Evolutionary conservation across 2,329 filamentous ascomycete species (phyloP), one percentile per base, ranked within the genome.

Genomic region (Colletotrichum nymphaeae): DNA sequence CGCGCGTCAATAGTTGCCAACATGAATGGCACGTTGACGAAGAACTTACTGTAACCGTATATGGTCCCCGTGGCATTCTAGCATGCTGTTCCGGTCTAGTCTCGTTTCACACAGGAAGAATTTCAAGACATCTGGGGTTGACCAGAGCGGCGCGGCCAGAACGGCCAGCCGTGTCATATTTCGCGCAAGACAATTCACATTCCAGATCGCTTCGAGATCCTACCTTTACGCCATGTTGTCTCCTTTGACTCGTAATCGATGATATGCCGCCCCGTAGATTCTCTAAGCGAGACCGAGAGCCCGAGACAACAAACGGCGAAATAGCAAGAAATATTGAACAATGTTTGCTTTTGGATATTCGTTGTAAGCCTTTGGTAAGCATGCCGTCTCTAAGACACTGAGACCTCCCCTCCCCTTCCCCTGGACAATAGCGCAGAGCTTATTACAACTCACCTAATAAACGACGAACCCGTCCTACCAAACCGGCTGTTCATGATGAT

Each of bases 241-340:
- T 72, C 69, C 66, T 72, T 59, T 59, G 65, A 58, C 58, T 69
- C 66, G 57, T 62, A 46, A 59, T 28, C 49, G 55, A 60, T 30
- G 22, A 22, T 49, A 9, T n/a, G n/a, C 37, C 32, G 30, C 28
- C 37, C 2, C 32, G 14, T 22, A 59, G n/a, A 42, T 42, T 19
- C 16, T 6, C n/a, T 52, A 35, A 19, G 37, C 65, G 55, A 35
- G 9, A 55, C 52, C 22, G 52, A 22, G 28, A 35, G 57, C 42
- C 70, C 53, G 55, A 72, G 70, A 72, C 70, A 72, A 24, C 24
- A 68, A 72, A 68, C 64, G 69, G 64, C 49, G 49, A 58, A 49
- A 42, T 46, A 58, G 24, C 55, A 49, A 26, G 32, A 30, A 56
- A 6, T 26, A 49, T 30, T 62, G 12, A 16, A 62, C 6, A 30